phyloP scores from a whole-genome alignment of 345 rosid genomes.

The Lumnitzera racemosa region DNA sequence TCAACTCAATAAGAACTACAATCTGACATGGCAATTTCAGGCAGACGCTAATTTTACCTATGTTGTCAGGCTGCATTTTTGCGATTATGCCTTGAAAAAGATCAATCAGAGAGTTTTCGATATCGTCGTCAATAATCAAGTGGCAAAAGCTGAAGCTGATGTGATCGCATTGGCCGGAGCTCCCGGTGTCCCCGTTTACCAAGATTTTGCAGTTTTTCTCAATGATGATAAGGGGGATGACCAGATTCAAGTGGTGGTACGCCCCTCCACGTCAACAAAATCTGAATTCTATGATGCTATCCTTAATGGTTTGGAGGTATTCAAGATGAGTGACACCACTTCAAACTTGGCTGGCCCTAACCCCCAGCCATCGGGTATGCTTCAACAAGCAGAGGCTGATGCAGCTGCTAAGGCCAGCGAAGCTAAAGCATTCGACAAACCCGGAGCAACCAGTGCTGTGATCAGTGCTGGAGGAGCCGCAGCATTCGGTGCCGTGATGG shows the following conservation, averaged over 20 bases:
- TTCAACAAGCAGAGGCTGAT: constrained; percentile 20
- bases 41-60: constrained; percentile 67
- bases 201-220: constrained; percentile 48
- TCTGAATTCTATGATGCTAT: constrained; percentile 38
- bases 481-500: constrained; percentile 40
- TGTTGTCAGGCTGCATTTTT: constrained; percentile 66
- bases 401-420: constrained; percentile 10
- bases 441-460: constrained; percentile 7
- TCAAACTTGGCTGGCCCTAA: constrained; percentile 60
- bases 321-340: constrained; percentile 42
- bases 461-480: constrained; percentile 49
- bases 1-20: constrained; percentile 33
- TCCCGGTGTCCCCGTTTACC: constrained; percentile 38
- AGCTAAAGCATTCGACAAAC: constrained; percentile 7
- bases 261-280: constrained; percentile 31
- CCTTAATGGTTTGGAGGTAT: constrained; percentile 71
- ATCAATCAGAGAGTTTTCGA: constrained; percentile 58
- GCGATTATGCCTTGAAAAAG: constrained; percentile 38
- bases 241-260: constrained; percentile 34
- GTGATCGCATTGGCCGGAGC: constrained; percentile 47
- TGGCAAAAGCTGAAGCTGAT: constrained; percentile 51
- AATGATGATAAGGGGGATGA: constrained; percentile 35
- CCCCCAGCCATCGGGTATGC: constrained; percentile 53
- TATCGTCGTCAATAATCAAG: constrained; percentile 57
- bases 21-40: constrained; percentile 68